Evolutionary conservation across 345 rosid species (phyloP).

Genomic region (Microcos paniculata): DNA sequence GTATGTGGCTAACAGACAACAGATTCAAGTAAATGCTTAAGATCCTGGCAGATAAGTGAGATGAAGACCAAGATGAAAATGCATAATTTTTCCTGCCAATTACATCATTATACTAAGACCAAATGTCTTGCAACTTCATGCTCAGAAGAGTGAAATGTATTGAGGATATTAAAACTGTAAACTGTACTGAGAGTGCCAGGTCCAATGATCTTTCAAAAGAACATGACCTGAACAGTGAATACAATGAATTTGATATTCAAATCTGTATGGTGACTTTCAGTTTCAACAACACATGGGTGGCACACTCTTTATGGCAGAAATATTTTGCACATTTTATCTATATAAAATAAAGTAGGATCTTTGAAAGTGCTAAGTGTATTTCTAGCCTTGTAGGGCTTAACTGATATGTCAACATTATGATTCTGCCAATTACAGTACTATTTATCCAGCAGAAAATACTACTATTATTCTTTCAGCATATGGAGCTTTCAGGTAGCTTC

Average conservation of each 20-base stretch:
- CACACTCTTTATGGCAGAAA: neutral
- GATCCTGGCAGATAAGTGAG: neutral
- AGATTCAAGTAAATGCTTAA: neutral
- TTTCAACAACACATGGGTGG: neutral
- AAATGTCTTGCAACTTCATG: neutral
- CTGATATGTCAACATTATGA: neutral
- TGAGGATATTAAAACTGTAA: neutral
- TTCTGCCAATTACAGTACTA: neutral
- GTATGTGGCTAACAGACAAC: neutral
- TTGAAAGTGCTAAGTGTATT: neutral
- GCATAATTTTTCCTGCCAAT: neutral
- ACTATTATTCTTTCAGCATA: neutral
- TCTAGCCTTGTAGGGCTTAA: neutral
- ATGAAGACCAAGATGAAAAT: neutral
- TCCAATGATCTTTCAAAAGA: neutral
- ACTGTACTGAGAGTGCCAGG: neutral
- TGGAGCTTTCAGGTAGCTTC: neutral
- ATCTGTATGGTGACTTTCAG: constrained; percentile 10
- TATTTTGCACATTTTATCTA: neutral
- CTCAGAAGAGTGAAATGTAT: neutral
- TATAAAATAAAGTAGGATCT: constrained; percentile 3
- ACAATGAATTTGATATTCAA: neutral
- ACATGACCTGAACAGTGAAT: neutral
- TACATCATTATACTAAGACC: neutral
- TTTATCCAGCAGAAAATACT: neutral